Evolutionary conservation across 2,329 filamentous ascomycete species (phyloP).

Genomic region (Rhinocladiella mackenziei): DNA sequence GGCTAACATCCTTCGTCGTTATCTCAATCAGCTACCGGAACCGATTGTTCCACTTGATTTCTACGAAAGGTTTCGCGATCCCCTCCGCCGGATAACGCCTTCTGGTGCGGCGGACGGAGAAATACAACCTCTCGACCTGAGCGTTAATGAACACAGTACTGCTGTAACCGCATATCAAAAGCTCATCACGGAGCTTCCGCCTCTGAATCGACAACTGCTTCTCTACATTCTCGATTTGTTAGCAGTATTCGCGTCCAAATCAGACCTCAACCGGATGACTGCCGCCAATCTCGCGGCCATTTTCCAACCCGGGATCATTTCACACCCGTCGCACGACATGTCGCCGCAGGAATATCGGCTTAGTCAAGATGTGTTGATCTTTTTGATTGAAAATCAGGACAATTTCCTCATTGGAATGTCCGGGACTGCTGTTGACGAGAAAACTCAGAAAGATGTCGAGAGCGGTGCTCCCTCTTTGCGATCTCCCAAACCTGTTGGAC

Average conservation of each 20-base stretch:
- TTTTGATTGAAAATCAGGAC: conserved; percentile 96
- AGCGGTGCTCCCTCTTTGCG: conserved; percentile 56
- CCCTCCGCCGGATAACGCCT: conserved; percentile 65
- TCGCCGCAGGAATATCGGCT: conserved; percentile 87
- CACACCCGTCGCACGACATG: conserved; percentile 93
- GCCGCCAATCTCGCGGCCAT: conserved; percentile 92
- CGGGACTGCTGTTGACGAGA: conserved; percentile 93
- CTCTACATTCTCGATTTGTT: conserved; percentile 94
- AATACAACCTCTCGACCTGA: conserved; percentile 60
- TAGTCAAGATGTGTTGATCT: conserved; percentile 95
- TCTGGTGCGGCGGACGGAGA: conserved; percentile 69
- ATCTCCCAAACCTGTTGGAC: conserved; percentile 57
- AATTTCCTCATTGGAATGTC: conserved; percentile 98
- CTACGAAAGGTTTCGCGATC: conserved; percentile 86
- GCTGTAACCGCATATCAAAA: conserved; percentile 82
- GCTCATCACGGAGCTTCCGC: conserved; percentile 87
- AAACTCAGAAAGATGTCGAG: conserved; percentile 63
- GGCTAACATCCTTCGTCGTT: conserved; percentile 89
- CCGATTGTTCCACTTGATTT: conserved; percentile 92
- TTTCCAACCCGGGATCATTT: conserved; percentile 94
- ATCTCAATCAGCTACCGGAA: conserved; percentile 93
- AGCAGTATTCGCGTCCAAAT: conserved; percentile 94
- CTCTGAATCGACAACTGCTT: conserved; percentile 86
- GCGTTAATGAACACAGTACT: conserved; percentile 55
- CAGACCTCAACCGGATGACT: conserved; percentile 95